phyloP scores from a whole-genome alignment of 2,329 filamentous ascomycete genomes.

The Achaetomium macrosporum region DNA sequence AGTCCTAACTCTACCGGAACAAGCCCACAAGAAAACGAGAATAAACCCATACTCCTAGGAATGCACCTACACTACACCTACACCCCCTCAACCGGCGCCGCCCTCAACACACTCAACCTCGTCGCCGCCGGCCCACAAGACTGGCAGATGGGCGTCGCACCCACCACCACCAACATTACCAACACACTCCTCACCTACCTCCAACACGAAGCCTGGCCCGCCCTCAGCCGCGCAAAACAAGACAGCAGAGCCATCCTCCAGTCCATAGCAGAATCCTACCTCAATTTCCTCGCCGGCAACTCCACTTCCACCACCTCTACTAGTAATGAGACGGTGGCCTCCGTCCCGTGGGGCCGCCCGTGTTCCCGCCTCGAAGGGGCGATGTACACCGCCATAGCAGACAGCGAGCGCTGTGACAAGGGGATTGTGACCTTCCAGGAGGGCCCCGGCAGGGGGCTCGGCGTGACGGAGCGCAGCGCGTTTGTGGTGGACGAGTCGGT shows the following conservation, averaged over 20 bases:
- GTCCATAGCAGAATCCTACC: neutral
- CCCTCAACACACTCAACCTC: neutral
- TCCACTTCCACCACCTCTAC: too few relatives aligned
- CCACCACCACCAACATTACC: too few relatives aligned
- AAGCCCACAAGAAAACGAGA: too few relatives aligned
- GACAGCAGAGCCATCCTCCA: neutral
- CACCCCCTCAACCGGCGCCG: neutral
- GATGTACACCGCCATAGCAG: neutral
- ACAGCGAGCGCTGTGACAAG: neutral
- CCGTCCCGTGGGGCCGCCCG: neutral
- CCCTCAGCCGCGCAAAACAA: neutral
- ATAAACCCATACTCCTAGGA: neutral
- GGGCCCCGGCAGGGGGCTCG: too few relatives aligned
- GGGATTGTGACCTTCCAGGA: neutral
- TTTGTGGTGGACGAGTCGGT: neutral
- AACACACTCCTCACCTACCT: too few relatives aligned
- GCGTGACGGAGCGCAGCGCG: neutral
- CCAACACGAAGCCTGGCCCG: neutral
- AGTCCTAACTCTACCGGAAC: too few relatives aligned
- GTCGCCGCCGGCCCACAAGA: neutral
- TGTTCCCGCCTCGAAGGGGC: neutral
- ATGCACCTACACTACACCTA: neutral
- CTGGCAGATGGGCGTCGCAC: neutral
- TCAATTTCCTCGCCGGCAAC: neutral
- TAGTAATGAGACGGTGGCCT: too few relatives aligned